These are phyloP conservation scores for Pseudozyma sp. DNA, from an alignment of 1,284 basidiomycete genomes.

Conservation along the genomic window DNA sequence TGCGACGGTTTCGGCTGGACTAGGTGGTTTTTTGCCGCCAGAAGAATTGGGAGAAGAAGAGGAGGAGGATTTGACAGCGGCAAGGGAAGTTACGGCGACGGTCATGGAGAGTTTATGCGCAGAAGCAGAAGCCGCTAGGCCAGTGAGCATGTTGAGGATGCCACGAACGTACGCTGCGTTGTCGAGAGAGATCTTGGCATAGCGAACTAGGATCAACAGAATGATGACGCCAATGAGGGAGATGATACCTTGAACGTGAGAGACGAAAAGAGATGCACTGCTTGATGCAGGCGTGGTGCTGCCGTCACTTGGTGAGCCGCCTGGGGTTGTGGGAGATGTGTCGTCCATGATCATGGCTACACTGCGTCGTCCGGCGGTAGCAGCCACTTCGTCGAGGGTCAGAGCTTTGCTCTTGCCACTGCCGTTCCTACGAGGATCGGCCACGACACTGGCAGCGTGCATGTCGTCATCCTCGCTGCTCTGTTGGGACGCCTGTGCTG, in stretches of 20 bases:
- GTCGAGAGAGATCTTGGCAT: conserved; percentile 29
- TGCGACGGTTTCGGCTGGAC: conserved; percentile 25
- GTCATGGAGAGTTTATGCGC: conserved; percentile 52
- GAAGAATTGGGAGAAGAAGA: conserved; percentile 12
- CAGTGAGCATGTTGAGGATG: conserved; percentile 50
- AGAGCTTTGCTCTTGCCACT: conserved; percentile 4
- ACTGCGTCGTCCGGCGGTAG: conserved; percentile 33
- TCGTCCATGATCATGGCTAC: conserved; percentile 51
- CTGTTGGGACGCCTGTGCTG: background rate
- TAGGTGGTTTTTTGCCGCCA: conserved; percentile 6
- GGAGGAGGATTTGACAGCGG: conserved; percentile 12
- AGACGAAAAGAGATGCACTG: conserved; percentile 28
- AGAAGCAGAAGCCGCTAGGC: conserved; percentile 36
- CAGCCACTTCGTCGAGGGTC: conserved; percentile 27
- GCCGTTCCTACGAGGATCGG: background rate
- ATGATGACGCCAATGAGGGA: conserved; percentile 42
- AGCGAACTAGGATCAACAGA: conserved; percentile 40
- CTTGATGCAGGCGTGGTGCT: background rate
- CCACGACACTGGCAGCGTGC: conserved; percentile 23
- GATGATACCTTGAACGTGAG: conserved; percentile 46
- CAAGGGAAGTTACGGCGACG: conserved; percentile 36
- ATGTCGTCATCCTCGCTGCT: conserved; percentile 16
- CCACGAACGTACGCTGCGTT: conserved; percentile 48
- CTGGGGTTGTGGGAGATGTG: background rate
- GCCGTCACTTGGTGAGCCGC: background rate